Conservation (phyloP, 164 flowering plant species). For the Macadamia integrifolia region DNA sequence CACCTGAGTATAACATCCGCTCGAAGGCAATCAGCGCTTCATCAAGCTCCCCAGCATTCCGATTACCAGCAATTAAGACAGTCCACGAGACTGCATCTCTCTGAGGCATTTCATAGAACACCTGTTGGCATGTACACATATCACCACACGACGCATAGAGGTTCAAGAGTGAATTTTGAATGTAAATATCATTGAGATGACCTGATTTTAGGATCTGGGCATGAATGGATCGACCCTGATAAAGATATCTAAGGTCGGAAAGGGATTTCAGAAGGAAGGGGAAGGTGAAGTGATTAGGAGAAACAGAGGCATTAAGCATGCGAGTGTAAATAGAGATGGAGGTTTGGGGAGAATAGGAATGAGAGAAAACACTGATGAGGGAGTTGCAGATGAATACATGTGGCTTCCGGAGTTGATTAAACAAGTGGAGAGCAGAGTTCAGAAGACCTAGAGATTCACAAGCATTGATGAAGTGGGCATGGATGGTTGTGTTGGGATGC, state of each 20-base stretch:
- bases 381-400: conserved; percentile 50
- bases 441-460: conserved; percentile 33
- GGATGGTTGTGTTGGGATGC: conserved; percentile 32
- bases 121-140: conserved; percentile 21
- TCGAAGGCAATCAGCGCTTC: conserved; percentile 52
- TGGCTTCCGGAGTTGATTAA: conserved; percentile 28
- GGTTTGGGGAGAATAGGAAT: conserved; percentile 23
- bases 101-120: conserved; percentile 60
- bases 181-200: conserved; percentile 38
- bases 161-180: conserved; percentile 41
- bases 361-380: conserved; percentile 46
- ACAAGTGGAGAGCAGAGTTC: conserved; percentile 25
- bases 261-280: conserved; percentile 52
- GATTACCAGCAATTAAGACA: conserved; percentile 38
- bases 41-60: conserved; percentile 23
- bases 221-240: conserved; percentile 32
- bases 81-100: conserved; percentile 69
- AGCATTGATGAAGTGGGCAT: conserved; percentile 36
- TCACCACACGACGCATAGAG: conserved; percentile 38
- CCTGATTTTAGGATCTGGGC: conserved; percentile 40
- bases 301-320: conserved; percentile 31
- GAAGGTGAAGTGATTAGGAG: conserved; percentile 50
- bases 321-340: conserved; percentile 33
- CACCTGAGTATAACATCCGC: conserved; percentile 42
- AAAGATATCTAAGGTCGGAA: conserved; percentile 28